These are phyloP conservation scores for Kandelia obovata DNA, from an alignment of 345 rosid species.

Conservation along the genomic window DNA sequence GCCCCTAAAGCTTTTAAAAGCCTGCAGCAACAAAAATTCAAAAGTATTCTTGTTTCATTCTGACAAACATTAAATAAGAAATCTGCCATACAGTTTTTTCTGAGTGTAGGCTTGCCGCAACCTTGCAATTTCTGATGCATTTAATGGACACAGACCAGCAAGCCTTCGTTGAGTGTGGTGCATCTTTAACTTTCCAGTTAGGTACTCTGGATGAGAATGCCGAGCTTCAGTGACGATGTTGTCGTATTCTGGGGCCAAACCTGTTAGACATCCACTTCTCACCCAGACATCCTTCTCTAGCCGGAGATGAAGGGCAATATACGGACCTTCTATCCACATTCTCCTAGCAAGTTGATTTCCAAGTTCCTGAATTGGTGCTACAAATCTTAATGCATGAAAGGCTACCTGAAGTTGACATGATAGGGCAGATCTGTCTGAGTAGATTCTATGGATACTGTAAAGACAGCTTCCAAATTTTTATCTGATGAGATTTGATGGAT, in stretches of 20 bases:
- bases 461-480: not conserved
- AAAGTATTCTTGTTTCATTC: not conserved
- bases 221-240: conserved; percentile 34
- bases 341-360: conserved; percentile 63
- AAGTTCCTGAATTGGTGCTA: conserved; percentile 50
- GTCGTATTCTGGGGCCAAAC: conserved; percentile 55
- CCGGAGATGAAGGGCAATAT: conserved; percentile 63
- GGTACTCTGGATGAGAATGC: conserved; percentile 18
- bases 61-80: not conserved
- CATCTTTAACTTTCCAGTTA: conserved; percentile 27
- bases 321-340: conserved; percentile 84
- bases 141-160: conserved; percentile 69
- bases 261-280: conserved; percentile 70
- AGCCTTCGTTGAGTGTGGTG: conserved; percentile 42
- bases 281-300: conserved; percentile 80
- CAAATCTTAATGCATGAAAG: conserved; percentile 63
- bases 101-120: conserved; percentile 4
- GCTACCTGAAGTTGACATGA: conserved; percentile 44
- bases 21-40: conserved; percentile 29
- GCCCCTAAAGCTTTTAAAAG: conserved; percentile 68
- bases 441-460: not conserved
- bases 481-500: not conserved
- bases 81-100: not conserved
- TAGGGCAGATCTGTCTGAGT: not conserved
- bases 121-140: conserved; percentile 62